These are phyloP conservation scores for Vitis labrusca DNA, from an alignment of 164 flowering plant species.

Conservation along the genomic window DNA sequence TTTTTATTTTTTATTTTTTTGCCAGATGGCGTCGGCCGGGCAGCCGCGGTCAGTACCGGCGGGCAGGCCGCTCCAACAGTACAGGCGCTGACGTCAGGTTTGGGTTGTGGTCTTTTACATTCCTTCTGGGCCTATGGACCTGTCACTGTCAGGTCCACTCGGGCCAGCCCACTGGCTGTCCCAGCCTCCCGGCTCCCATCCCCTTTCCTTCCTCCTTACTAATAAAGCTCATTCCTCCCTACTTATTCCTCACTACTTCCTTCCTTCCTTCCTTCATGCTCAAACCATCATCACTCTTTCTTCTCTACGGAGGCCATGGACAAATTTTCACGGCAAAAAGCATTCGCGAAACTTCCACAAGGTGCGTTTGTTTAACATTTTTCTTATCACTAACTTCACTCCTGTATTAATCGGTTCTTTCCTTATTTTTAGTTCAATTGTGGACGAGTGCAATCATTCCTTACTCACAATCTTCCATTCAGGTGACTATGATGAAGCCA, in stretches of 20 bases:
- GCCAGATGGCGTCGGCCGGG: constrained; percentile 10
- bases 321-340: constrained; percentile 18
- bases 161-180: constrained; percentile 30
- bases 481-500: too few species aligned
- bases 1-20: not conserved
- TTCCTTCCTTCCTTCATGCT: constrained; percentile 9
- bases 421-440: not conserved
- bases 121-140: constrained; percentile 28
- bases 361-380: constrained; percentile 20
- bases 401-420: too few species aligned
- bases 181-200: not conserved
- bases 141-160: constrained; percentile 36
- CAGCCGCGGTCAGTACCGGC: constrained; percentile 15
- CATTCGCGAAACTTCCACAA: constrained; percentile 12
- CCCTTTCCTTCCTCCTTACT: constrained; percentile 1
- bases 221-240: not conserved
- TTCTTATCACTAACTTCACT: not conserved
- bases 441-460: too few species aligned
- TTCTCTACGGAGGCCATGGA: constrained; percentile 6
- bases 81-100: constrained; percentile 12
- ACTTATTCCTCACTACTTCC: not conserved
- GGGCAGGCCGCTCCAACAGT: not conserved
- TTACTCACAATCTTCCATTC: too few species aligned
- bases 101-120: constrained; percentile 11
- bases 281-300: constrained; percentile 16